Evolutionary conservation across 106 monocot species (phyloP).

Genomic region (Apostasia ramifera): DNA sequence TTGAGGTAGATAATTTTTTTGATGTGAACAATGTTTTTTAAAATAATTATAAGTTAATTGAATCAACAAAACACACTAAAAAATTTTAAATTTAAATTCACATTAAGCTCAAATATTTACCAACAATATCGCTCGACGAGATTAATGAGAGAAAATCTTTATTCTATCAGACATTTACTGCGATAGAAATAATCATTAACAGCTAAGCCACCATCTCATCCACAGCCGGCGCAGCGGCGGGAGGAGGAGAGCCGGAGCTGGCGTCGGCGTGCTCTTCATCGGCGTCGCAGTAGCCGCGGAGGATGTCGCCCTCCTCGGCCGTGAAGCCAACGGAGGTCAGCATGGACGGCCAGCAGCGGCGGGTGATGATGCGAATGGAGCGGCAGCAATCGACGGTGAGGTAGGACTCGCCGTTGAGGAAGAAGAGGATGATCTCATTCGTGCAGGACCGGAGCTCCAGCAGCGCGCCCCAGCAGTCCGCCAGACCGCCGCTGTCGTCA

Average conservation of each 20-base stretch:
- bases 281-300: constrained; percentile 22
- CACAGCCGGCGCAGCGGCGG: no score
- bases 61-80: no score
- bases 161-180: no score
- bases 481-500: neutral
- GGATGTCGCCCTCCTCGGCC: constrained; percentile 23
- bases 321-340: constrained; percentile 26
- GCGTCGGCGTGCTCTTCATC: neutral
- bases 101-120: no score
- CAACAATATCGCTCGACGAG: no score
- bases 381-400: constrained; percentile 20
- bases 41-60: no score
- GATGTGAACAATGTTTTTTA: no score
- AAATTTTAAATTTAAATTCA: no score
- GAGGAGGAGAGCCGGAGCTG: neutral
- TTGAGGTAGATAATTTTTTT: no score
- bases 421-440: constrained; percentile 31
- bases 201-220: no score
- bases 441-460: constrained; percentile 24
- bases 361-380: constrained; percentile 23
- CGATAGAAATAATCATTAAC: no score
- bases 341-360: constrained; percentile 27
- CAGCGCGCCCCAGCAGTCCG: constrained; percentile 26
- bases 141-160: no score
- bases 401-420: constrained; percentile 23